Percentiles rank a stretch among this genome's conserved stretches.
These are phyloP conservation scores for Erodium trifolium DNA, from an alignment of 441 rosid genomes.

Conservation along the genomic window DNA sequence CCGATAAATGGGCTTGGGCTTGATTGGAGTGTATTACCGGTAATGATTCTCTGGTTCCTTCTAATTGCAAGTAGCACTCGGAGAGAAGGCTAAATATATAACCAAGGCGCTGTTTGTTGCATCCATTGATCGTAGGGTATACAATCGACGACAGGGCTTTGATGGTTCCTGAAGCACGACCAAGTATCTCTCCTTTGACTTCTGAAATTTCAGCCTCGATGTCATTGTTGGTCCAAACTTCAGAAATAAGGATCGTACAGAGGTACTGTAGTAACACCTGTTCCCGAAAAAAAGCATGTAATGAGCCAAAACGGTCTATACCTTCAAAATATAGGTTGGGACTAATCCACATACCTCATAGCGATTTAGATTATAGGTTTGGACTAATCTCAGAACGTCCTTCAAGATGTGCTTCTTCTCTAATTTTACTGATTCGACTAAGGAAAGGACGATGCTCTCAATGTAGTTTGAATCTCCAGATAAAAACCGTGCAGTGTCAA, in stretches of 20 bases:
- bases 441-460: slow-evolving; percentile 43
- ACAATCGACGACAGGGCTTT: slow-evolving; percentile 44
- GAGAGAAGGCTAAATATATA: slow-evolving; percentile 65
- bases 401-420: slow-evolving; percentile 77
- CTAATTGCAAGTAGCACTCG: slow-evolving; percentile 61
- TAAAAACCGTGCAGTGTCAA: slow-evolving; percentile 72
- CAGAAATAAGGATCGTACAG: slow-evolving; percentile 66
- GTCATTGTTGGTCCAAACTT: slow-evolving; percentile 74
- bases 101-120: slow-evolving; percentile 76
- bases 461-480: slow-evolving; percentile 69
- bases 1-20: slow-evolving; percentile 26
- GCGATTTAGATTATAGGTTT: slow-evolving; percentile 56
- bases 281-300: slow-evolving; percentile 15
- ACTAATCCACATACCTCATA: slow-evolving; percentile 45
- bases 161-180: slow-evolving; percentile 57
- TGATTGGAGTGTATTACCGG: slow-evolving; percentile 25
- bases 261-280: slow-evolving; percentile 66
- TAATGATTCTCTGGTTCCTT: slow-evolving; percentile 39
- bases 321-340: neutral
- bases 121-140: slow-evolving; percentile 82
- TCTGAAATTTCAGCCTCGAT: slow-evolving; percentile 61
- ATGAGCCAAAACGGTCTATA: neutral
- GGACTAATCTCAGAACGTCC: slow-evolving; percentile 55
- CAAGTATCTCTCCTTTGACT: slow-evolving; percentile 54
- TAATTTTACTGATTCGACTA: slow-evolving; percentile 56